Percentiles rank a stretch among this genome's conserved stretches.
These are phyloP conservation scores for Paecilomyces variotii DNA, from an alignment of 2,329 filamentous ascomycete species.

Conservation along the genomic window DNA sequence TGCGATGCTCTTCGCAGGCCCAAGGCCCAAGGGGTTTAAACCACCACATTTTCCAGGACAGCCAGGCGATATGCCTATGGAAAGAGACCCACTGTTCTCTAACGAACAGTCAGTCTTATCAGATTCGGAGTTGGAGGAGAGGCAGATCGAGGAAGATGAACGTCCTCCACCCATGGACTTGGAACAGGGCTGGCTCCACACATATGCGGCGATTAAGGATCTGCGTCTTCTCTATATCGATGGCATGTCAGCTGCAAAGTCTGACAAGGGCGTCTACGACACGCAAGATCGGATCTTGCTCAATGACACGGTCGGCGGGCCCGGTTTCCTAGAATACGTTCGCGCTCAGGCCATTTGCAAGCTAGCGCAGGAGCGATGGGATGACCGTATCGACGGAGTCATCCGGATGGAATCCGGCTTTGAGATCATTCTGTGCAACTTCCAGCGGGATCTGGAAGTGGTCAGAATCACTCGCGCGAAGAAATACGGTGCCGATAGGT, in stretches of 20 bases:
- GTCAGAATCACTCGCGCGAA: constrained; percentile 24
- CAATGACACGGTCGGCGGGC: constrained; percentile 19
- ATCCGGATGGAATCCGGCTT: constrained; percentile 63
- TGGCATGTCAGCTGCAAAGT: constrained; percentile 62
- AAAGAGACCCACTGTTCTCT: background rate
- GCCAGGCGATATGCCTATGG: background rate
- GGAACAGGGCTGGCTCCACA: constrained; percentile 54
- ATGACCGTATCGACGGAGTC: constrained; percentile 51
- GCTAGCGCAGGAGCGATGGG: constrained; percentile 43
- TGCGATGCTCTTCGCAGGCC: constrained; percentile 55
- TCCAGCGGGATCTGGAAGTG: constrained; percentile 37
- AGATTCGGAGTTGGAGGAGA: background rate
- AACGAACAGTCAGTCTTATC: background rate
- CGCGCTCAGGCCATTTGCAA: constrained; percentile 52
- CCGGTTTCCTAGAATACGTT: constrained; percentile 32
- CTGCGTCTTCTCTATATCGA: constrained; percentile 61
- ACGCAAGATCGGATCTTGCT: constrained; percentile 57
- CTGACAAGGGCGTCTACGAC: constrained; percentile 57
- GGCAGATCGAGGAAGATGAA: background rate
- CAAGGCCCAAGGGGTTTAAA: background rate
- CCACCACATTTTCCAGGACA: background rate
- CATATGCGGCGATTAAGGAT: constrained; percentile 51
- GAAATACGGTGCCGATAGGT: background rate
- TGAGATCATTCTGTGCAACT: constrained; percentile 62
- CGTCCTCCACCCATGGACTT: constrained; percentile 2